phyloP scores from a whole-genome alignment of 768 basidiomycete genomes.

The Lyophyllum decastes region DNA sequence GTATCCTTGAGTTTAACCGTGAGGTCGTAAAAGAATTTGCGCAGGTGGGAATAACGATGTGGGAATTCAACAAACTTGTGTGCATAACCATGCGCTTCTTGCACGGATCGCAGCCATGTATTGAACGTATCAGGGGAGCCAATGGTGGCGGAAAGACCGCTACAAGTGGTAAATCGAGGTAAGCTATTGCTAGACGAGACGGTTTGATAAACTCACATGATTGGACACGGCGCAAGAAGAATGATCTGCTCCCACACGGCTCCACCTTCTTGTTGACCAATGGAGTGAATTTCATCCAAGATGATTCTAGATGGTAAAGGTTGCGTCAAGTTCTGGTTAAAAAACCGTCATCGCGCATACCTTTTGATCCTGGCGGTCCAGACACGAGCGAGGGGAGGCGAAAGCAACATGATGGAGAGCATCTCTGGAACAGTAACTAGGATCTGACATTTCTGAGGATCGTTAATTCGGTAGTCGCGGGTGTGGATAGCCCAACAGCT shows the following conservation, averaged over 20 bases:
- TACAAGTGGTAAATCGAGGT: constrained; percentile 21
- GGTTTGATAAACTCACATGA: constrained; percentile 51
- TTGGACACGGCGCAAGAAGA: constrained; percentile 66
- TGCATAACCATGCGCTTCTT: constrained; percentile 56
- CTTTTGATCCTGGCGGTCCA: constrained; percentile 69
- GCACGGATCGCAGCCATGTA: constrained; percentile 63
- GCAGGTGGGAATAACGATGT: constrained; percentile 72
- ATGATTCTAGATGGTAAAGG: constrained; percentile 50
- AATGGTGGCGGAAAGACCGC: constrained; percentile 73
- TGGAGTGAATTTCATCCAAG: constrained; percentile 67
- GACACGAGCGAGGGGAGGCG: constrained; percentile 56
- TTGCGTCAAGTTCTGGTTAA: background rate
- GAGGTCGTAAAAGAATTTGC: constrained; percentile 61
- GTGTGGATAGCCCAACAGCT: constrained; percentile 69
- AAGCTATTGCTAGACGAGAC: background rate
- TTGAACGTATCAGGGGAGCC: constrained; percentile 68
- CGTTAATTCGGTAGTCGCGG: constrained; percentile 61
- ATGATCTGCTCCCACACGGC: constrained; percentile 78
- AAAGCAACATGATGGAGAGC: constrained; percentile 67
- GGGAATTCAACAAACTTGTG: constrained; percentile 64
- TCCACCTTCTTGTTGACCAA: constrained; percentile 71
- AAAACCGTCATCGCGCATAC: constrained; percentile 13
- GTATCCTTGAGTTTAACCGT: constrained; percentile 8
- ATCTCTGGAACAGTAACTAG: constrained; percentile 76
- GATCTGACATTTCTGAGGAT: constrained; percentile 70